Evolutionary conservation across 805 yeast genomes (phyloP), one percentile per base, ranked within the genome.

Genomic region (Ogataea trehaloabstinens): DNA sequence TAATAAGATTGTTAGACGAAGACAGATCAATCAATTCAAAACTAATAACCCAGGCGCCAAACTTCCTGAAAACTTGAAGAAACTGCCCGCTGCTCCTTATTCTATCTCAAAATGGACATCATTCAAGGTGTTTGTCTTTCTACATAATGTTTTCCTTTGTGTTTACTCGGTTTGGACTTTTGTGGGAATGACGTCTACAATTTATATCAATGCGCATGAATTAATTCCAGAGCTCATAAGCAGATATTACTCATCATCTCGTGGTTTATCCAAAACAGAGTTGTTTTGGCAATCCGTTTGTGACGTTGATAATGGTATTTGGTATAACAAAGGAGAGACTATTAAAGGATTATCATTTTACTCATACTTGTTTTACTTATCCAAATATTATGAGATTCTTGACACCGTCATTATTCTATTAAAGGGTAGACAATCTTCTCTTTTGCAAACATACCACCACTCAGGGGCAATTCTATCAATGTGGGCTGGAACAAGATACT

Each of bases 401-500:
- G 89, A 82, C 60, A 82, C 89, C 4, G 58, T 74, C 24, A 77
- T 82, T 48, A 82, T 82, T 40, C 65, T 82, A 38, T 65, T 80
- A 42, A 82, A 82, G 60, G 89, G 89, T 30, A 70, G 72, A 56
- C 82, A 79, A 12, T 75, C 84, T 11, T 75, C 82, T 5, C 63
- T 82, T 41, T 67, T 82, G 53, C 89, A 82, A 60, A 76, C 84
- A 41, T 82, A 82, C 62, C 89, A 82, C 57, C 89, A 82, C 58
- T 75, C 88, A 4, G 89, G 89, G 19, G 89, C 89, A 34, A 82
- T 82, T 79, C 65, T 82, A 61, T 80, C 85, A 43, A 82, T 82
- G 89, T 82, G 88, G 88, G 75, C 85, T 6, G 89, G 89, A 2
- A 74, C 80, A 40, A 66, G 88, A 41, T 82, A 66, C 60, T 75